These are phyloP conservation scores for Pseudocercospora musae DNA, from an alignment of 2,329 filamentous ascomycete species.

Conservation along the genomic window DNA sequence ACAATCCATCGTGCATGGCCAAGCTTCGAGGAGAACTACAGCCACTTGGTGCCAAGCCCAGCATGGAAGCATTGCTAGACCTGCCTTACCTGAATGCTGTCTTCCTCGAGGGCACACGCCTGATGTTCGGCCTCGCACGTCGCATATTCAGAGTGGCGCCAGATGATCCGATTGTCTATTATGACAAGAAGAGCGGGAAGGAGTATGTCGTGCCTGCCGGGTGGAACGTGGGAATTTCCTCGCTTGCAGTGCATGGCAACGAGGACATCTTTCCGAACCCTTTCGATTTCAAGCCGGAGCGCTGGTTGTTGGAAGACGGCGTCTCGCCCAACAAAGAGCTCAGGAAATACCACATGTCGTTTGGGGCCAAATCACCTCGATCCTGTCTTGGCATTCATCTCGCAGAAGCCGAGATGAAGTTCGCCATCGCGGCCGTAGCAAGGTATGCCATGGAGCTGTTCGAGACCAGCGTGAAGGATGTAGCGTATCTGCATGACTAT, in stretches of 20 bases:
- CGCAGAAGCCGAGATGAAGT: conserved; percentile 36
- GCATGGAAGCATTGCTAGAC: conserved; percentile 11
- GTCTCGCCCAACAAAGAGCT: conserved; percentile 5
- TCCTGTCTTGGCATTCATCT: conserved; percentile 34
- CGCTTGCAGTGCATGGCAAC: conserved; percentile 33
- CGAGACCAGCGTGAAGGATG: conserved; percentile 22
- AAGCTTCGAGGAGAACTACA: conserved; percentile 6
- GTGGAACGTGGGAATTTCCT: conserved; percentile 30
- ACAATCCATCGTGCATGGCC: conserved; percentile 1
- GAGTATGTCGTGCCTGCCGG: conserved; percentile 18
- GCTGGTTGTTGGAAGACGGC: conserved; percentile 1
- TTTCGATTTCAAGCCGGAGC: conserved; percentile 27
- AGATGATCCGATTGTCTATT: conserved; percentile 10
- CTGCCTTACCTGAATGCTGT: conserved; percentile 22
- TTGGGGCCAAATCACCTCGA: conserved; percentile 32
- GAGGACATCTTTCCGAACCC: conserved; percentile 32
- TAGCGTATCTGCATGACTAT: conserved; percentile 15
- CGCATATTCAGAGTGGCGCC: conserved; percentile 25
- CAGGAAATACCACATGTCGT: conserved; percentile 33
- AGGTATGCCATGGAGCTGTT: conserved; percentile 34
- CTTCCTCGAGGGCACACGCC: conserved; percentile 25
- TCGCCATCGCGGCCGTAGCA: conserved; percentile 28
- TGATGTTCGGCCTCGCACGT: conserved; percentile 24
- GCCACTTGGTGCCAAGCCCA: conserved; percentile 5
- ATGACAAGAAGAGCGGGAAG: not conserved